phyloP scores from a whole-genome alignment of 2,329 filamentous ascomycete genomes.

The Penicillium occitanis region DNA sequence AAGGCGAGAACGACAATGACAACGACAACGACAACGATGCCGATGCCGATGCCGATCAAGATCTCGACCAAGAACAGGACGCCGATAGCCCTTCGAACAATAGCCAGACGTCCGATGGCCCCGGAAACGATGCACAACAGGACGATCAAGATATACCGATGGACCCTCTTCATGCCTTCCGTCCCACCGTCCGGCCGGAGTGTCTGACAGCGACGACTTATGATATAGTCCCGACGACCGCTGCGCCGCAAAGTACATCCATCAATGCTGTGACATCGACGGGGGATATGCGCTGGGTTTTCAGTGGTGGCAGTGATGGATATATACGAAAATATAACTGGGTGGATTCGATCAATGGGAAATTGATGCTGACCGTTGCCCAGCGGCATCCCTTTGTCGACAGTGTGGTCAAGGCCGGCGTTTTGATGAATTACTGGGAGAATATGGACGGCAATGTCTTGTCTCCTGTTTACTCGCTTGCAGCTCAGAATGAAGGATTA shows the following conservation, averaged over 20 bases:
- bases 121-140: conserved; percentile 37
- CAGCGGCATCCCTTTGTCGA: conserved; percentile 97
- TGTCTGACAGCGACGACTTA: conserved; percentile 78
- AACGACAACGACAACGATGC: conserved; percentile 22
- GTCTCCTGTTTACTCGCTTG: conserved; percentile 93
- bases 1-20: conserved; percentile 35
- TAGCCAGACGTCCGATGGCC: conserved; percentile 41
- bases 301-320: conserved; percentile 89
- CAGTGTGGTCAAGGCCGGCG: conserved; percentile 91
- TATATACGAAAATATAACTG: conserved; percentile 98
- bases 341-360: conserved; percentile 90
- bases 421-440: conserved; percentile 96
- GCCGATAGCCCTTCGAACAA: conserved; percentile 42
- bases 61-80: conserved; percentile 37
- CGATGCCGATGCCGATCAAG: conserved; percentile 34
- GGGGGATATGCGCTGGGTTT: conserved; percentile 91
- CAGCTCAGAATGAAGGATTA: conserved; percentile 82
- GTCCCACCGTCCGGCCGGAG: conserved; percentile 69
- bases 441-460: conserved; percentile 76
- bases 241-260: conserved; percentile 90
- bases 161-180: conserved; percentile 46
- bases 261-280: conserved; percentile 92
- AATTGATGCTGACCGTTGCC: conserved; percentile 87
- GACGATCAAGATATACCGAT: conserved; percentile 45
- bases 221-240: conserved; percentile 96